Percentiles rank a stretch among this genome's conserved stretches.
phyloP scores from a whole-genome alignment of 306 rosid species.

The Trifolium fragiferum region DNA sequence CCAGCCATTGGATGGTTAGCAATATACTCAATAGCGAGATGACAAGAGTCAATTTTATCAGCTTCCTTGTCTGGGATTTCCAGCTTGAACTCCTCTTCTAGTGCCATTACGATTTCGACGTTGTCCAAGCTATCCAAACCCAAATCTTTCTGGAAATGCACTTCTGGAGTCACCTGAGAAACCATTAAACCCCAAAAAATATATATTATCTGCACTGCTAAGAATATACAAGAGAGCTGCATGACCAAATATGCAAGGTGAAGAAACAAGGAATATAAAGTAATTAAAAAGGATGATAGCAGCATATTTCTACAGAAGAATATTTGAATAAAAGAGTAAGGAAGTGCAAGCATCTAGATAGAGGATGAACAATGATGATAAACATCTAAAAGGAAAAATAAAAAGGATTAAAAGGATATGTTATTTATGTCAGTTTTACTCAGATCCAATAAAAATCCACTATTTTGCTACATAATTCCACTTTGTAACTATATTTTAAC shows the following conservation, averaged over 20 bases:
- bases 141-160: conserved; percentile 90
- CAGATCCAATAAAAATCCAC: too few species aligned
- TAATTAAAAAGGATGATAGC: conserved; percentile 6
- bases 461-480: too few species aligned
- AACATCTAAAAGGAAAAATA: background rate
- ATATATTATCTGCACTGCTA: conserved; percentile 1
- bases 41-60: conserved; percentile 75
- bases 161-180: conserved; percentile 75
- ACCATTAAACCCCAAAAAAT: conserved; percentile 16
- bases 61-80: conserved; percentile 98
- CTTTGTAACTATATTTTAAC: too few species aligned
- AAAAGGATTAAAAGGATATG: background rate
- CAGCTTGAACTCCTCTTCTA: conserved; percentile 97
- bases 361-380: background rate
- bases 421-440: too few species aligned
- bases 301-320: conserved; percentile 8
- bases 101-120: conserved; percentile 96
- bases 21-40: conserved; percentile 90
- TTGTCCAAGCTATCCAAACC: conserved; percentile 97
- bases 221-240: conserved; percentile 17
- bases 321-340: background rate
- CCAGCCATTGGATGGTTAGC: conserved; percentile 90
- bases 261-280: background rate
- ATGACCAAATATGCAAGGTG: conserved; percentile 24
- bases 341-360: background rate